Percentiles rank a stretch among this genome's conserved stretches.
These are phyloP conservation scores for Dendrobium catenatum DNA, from an alignment of 106 monocot genomes.

Conservation along the genomic window DNA sequence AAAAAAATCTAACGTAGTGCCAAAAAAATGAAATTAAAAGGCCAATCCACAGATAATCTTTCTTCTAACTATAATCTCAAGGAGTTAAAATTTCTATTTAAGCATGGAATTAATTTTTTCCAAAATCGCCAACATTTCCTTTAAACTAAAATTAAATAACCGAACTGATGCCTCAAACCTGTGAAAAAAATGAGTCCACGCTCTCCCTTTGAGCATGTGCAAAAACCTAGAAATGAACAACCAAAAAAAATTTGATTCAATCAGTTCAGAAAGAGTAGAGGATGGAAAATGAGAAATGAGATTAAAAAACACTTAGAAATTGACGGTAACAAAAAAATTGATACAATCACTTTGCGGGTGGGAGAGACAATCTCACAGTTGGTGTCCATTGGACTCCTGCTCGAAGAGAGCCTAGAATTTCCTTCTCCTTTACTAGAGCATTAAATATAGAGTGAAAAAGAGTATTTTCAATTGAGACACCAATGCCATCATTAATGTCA, in stretches of 20 bases:
- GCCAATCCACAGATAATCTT: not conserved
- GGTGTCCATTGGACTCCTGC: slow-evolving; percentile 97
- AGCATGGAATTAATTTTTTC: not conserved
- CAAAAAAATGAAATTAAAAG: not conserved
- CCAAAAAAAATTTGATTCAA: not conserved
- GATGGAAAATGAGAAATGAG: not conserved
- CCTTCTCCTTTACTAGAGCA: slow-evolving; percentile 64
- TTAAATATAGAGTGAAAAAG: slow-evolving; percentile 92
- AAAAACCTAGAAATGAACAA: slow-evolving; percentile 56
- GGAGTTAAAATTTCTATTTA: not conserved
- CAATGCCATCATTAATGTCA: slow-evolving; percentile 59
- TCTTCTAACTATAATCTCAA: not conserved
- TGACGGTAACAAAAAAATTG: not conserved
- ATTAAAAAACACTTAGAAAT: not conserved
- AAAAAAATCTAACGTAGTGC: not conserved
- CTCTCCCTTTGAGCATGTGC: slow-evolving; percentile 95
- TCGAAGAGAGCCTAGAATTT: slow-evolving; percentile 77
- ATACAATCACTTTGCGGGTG: not conserved
- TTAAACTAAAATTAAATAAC: not conserved
- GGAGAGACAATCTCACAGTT: slow-evolving; percentile 38
- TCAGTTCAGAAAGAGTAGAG: not conserved
- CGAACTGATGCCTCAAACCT: slow-evolving; percentile 41
- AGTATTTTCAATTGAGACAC: slow-evolving; percentile 68
- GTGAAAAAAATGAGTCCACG: slow-evolving; percentile 92
- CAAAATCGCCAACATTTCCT: not conserved